Percentiles rank a stretch among this genome's conserved stretches.
Conservation (phyloP, 306 rosid genomes). For the Ormosia semicastrata region DNA sequence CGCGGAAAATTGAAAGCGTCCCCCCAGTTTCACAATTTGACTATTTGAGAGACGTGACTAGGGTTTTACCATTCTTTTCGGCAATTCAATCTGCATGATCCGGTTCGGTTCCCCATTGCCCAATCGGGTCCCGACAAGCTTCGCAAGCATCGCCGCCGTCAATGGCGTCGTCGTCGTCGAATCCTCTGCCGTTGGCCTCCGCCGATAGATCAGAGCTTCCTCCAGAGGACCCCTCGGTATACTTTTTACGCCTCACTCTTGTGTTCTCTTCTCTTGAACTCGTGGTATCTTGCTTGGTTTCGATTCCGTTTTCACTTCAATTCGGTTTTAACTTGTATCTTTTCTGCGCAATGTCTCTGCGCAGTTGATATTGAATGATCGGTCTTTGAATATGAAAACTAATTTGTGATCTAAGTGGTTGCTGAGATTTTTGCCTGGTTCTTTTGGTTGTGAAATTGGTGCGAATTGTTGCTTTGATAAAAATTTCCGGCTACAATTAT, state of each 20-base stretch:
- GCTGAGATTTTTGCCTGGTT: not conserved
- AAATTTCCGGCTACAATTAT: too few species aligned
- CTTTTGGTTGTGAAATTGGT: not conserved
- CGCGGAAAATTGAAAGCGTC: conserved; percentile 34
- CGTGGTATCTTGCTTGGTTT: not conserved
- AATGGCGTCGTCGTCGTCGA: conserved; percentile 61
- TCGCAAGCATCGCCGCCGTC: conserved; percentile 43
- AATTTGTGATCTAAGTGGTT: not conserved
- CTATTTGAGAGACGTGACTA: conserved; percentile 32
- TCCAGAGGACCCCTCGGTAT: conserved; percentile 50
- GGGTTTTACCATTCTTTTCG: conserved; percentile 55
- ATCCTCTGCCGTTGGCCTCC: conserved; percentile 47
- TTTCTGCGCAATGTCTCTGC: not conserved
- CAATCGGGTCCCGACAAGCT: conserved; percentile 33
- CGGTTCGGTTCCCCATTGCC: conserved; percentile 52
- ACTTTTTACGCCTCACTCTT: not conserved
- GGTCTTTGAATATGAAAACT: not conserved
- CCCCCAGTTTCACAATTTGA: conserved; percentile 15
- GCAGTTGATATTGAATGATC: not conserved
- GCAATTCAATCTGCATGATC: conserved; percentile 47
- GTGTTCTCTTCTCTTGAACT: not conserved
- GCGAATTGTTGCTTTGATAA: not conserved
- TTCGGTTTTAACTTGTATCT: not conserved
- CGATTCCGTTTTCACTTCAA: conserved; percentile 8
- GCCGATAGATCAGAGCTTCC: conserved; percentile 50